phyloP scores from a whole-genome alignment of 148 eudicot genomes.

The Rhododendron williamsianum region DNA sequence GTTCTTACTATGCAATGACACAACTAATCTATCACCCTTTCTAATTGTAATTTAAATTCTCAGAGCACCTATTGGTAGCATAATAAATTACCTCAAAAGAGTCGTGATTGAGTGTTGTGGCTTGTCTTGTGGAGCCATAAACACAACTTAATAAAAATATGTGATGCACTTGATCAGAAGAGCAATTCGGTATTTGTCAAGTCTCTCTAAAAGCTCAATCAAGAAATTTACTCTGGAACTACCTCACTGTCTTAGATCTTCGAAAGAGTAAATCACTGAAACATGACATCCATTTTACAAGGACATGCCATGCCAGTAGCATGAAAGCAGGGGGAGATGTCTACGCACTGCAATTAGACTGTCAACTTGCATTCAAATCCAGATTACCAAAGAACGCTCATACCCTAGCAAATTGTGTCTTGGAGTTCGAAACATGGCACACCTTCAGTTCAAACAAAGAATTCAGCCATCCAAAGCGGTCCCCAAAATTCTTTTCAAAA shows the following conservation, averaged over 20 bases:
- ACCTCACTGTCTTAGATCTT: neutral
- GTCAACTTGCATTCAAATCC: neutral
- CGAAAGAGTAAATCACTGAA: neutral
- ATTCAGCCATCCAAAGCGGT: neutral
- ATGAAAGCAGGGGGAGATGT: neutral
- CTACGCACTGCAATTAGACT: neutral
- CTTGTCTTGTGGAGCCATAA: constrained; percentile 4
- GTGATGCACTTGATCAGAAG: neutral
- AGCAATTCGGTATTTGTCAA: neutral
- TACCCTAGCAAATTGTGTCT: neutral
- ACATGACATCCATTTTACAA: neutral
- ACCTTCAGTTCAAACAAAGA: neutral
- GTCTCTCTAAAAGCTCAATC: neutral
- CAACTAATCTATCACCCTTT: neutral
- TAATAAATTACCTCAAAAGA: neutral
- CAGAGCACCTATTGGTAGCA: neutral
- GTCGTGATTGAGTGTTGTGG: neutral
- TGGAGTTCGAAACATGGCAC: neutral
- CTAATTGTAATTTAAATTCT: neutral
- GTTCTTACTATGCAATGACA: neutral
- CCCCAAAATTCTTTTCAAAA: neutral
- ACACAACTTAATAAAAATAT: neutral
- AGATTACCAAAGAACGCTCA: neutral
- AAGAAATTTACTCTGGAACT: neutral
- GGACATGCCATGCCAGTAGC: neutral